Evolutionary conservation across 768 basidiomycete species (phyloP).

Genomic region (Psilocybe tampanensis): DNA sequence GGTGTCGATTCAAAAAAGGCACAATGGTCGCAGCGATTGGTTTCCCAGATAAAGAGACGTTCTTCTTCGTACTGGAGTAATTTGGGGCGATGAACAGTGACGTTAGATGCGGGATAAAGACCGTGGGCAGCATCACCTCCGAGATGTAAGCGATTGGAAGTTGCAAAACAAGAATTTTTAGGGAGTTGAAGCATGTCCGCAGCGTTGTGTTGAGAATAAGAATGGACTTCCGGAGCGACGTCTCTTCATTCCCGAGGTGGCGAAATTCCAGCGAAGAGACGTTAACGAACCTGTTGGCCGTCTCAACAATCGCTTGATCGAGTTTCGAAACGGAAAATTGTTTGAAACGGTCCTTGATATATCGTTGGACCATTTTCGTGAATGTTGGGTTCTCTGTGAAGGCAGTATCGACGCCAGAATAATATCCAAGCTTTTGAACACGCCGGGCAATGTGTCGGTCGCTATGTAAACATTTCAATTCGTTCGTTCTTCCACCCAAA

Average conservation of each 20-base stretch:
- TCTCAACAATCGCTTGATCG: background rate
- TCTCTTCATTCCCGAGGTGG: background rate
- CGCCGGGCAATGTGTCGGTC: background rate
- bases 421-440: background rate
- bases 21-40: background rate
- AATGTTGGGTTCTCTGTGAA: background rate
- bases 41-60: background rate
- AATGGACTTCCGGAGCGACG: too few relatives aligned
- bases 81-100: background rate
- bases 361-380: background rate
- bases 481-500: too few relatives aligned
- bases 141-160: too few relatives aligned
- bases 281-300: background rate
- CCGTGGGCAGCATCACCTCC: too few relatives aligned
- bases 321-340: background rate
- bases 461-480: background rate
- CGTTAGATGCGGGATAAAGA: background rate
- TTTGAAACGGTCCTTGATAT: background rate
- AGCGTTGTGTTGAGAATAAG: too few relatives aligned
- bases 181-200: too few relatives aligned
- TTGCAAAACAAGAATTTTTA: too few relatives aligned
- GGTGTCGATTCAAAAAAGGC: background rate
- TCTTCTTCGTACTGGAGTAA: background rate
- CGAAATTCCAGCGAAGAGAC: background rate
- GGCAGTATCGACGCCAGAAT: background rate